phyloP scores from a whole-genome alignment of 2,329 filamentous ascomycete genomes.

The Pyricularia pennisetigena region DNA sequence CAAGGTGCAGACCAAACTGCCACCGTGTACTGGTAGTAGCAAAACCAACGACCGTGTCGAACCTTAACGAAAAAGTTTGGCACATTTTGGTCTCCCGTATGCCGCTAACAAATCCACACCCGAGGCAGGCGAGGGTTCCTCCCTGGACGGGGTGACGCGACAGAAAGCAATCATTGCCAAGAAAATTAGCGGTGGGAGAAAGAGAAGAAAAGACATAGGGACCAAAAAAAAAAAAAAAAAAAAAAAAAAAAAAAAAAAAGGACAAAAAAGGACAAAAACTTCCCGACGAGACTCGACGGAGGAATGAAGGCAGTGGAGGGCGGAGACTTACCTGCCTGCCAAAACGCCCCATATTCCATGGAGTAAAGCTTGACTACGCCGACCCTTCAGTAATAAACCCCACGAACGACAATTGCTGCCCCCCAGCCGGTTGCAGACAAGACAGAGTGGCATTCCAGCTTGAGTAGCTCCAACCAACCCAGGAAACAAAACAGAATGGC shows the following conservation, averaged over 20 bases:
- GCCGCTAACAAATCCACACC: background rate
- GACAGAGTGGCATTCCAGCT: background rate
- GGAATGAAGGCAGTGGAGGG: background rate
- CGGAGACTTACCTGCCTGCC: background rate
- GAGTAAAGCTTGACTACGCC: background rate
- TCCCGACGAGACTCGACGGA: background rate
- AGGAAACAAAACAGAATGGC: background rate
- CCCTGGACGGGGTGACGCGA: background rate
- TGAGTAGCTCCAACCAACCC: background rate
- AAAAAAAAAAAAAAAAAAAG: too few relatives aligned
- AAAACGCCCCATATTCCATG: background rate
- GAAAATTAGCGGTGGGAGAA: background rate
- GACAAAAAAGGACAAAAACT: background rate
- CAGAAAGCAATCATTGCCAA: background rate
- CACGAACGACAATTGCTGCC: background rate
- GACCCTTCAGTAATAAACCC: background rate
- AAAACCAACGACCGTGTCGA: background rate
- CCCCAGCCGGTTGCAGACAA: background rate
- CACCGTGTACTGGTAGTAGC: background rate
- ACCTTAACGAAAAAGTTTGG: background rate
- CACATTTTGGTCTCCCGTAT: background rate
- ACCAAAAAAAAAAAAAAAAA: too few relatives aligned
- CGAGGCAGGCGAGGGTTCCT: background rate
- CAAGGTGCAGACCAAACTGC: background rate
- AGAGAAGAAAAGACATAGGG: too few relatives aligned